Evolutionary conservation across 2,329 filamentous ascomycete genomes (phyloP), one percentile per base, ranked within the genome.

Genomic region (Bipolaris sorokiniana): DNA sequence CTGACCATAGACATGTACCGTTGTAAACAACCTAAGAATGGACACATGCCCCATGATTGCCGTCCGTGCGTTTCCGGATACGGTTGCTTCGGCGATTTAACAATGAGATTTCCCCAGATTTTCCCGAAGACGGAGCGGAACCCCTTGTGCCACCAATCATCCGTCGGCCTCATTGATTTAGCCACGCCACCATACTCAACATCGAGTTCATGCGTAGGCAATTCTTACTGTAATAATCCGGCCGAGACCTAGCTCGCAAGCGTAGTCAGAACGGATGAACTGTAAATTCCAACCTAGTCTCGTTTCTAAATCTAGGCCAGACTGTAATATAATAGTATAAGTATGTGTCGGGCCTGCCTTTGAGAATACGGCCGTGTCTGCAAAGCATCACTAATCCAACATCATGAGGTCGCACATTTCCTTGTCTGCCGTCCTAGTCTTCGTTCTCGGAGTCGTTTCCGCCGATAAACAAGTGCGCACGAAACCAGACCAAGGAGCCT

Each of bases 401-500:
- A 57, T 16, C 2, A 58, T 58, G 55, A 18, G 22, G 9, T 3
- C 6, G 20, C 16, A 20, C 16, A 11, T 4, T 53, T 7, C 15
- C 47, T 1, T 18, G 41, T 13, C 23, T 41, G 4, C 9, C 28
- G 18, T 40, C 2, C 13, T 58, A n/a, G 28, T 47, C 23, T 42
- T 16, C 0, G 9, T 23, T 2, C 16, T 47, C 9, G 48, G 23
- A n/a, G n/a, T 45, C 0, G 55, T 16, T 2, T n/a, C 44, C 38
- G 55, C 60, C n/a, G 54, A 53, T 33, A 66, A 64, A 13, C 54
- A 62, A n/a, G 46, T 54, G 11, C 48, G 62, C 13, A 60, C 48
- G 1, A 60, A 33, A 15, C 64, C 65, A 10, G 40, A 46, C 10
- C 48, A 42, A 7, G 65, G 65, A 2, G 58, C 65, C 23, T 9